phyloP scores from a whole-genome alignment of 2,329 filamentous ascomycete genomes.

The Neofusicoccum cordaticola region DNA sequence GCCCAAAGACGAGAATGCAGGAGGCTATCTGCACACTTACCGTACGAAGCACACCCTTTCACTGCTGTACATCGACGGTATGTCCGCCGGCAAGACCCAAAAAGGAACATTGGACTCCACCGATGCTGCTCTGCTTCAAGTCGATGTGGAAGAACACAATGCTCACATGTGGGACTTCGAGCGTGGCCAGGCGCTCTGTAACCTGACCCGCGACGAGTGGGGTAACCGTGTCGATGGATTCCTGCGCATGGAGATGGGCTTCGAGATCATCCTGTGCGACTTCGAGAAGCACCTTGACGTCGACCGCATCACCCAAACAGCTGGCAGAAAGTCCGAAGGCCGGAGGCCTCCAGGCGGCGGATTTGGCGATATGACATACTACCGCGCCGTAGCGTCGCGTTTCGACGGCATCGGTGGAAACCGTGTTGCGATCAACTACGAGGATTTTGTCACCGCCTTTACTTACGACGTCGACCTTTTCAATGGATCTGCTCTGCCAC shows the following conservation, averaged over 20 bases:
- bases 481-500: slow-evolving; percentile 34
- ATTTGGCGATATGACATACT: slow-evolving; percentile 29
- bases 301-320: slow-evolving; percentile 29
- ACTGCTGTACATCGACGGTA: slow-evolving; percentile 68
- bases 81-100: slow-evolving; percentile 62
- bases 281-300: slow-evolving; percentile 49
- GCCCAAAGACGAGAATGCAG: slow-evolving; percentile 12
- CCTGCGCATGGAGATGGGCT: slow-evolving; percentile 66
- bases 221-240: slow-evolving; percentile 57
- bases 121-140: slow-evolving; percentile 55
- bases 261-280: slow-evolving; percentile 67
- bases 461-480: slow-evolving; percentile 44
- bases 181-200: slow-evolving; percentile 58
- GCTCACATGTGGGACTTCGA: slow-evolving; percentile 45
- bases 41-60: slow-evolving; percentile 55
- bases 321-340: slow-evolving; percentile 20
- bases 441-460: slow-evolving; percentile 50
- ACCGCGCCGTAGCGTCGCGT: slow-evolving; percentile 40
- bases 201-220: slow-evolving; percentile 51
- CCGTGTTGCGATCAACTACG: slow-evolving; percentile 48
- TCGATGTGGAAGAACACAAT: slow-evolving; percentile 17
- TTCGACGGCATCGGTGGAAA: slow-evolving; percentile 45
- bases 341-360: slow-evolving; percentile 2
- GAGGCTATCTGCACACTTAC: slow-evolving; percentile 67
- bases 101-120: slow-evolving; percentile 68